Evolutionary conservation across 345 rosid genomes (phyloP), one percentile per base, ranked within the genome.

Genomic region (Pseudoturritis turrita): DNA sequence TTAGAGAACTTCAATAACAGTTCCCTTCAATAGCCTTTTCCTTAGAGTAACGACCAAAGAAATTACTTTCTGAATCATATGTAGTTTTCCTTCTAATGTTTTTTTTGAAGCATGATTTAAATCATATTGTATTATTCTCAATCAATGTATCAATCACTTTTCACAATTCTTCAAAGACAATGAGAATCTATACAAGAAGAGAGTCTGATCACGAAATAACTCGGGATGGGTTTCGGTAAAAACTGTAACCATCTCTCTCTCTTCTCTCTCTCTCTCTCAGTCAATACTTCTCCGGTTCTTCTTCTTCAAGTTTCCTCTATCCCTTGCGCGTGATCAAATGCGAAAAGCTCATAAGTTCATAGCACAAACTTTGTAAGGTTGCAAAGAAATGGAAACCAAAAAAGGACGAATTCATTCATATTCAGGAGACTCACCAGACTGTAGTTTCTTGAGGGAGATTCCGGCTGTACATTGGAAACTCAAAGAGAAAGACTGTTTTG

Each of bases 401-500:
- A 71, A 35, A 51, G 3, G 29, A 36, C 19, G 26, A 33, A n/a
- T 13, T 13, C 7, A 36, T 67, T 17, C 29, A 57, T 69, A 33
- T 46, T 11, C 14, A 23, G 21, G 35, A 53, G 60, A 47, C 96
- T 91, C 80, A 94, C 98, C 97, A 85, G 63, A 61, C 65, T 44
- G 67, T 60, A 43, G 74, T 86, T 60, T 88, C 96, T 8, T 70
- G 85, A 53, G 95, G 89, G 75, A 91, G 81, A 74, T 75, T 84
- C 4, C 85, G 86, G 65, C 85, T 87, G 87, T 91, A 94, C 29
- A 88, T 25, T 35, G 97, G 97, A 75, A 91, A 77, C 70, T 91
- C 97, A 29, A 89, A 91, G 74, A 91, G 81, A 70, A 88, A 81
- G 15, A 65, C 65, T 10, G 82, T 41, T 57, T 87, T 91, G 75